phyloP scores from a whole-genome alignment of 2,329 filamentous ascomycete species.

The Fusarium secorum region DNA sequence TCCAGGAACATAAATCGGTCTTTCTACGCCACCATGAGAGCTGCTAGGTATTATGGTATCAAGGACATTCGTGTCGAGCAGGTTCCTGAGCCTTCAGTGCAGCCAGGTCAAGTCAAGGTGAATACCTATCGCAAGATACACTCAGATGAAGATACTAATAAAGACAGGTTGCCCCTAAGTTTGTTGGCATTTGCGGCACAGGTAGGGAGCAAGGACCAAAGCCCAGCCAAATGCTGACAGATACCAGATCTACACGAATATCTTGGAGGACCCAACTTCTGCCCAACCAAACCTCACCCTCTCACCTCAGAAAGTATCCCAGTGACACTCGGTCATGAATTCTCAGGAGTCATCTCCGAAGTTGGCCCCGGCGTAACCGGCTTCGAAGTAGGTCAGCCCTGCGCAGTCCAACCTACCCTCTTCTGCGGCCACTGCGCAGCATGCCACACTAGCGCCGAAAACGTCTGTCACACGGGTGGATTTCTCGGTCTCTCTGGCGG shows the following conservation, averaged over 20 bases:
- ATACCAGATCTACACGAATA: constrained; percentile 43
- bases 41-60: constrained; percentile 62
- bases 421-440: constrained; percentile 64
- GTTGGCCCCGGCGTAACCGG: constrained; percentile 59
- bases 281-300: constrained; percentile 62
- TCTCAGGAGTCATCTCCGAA: constrained; percentile 66
- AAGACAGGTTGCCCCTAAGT: constrained; percentile 41
- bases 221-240: background rate
- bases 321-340: constrained; percentile 71
- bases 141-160: background rate
- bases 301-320: constrained; percentile 65
- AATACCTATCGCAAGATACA: fast-evolving
- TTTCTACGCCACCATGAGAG: constrained; percentile 59
- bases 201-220: background rate
- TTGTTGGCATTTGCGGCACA: constrained; percentile 60
- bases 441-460: constrained; percentile 61
- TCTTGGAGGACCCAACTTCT: constrained; percentile 46
- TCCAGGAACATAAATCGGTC: background rate
- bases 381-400: constrained; percentile 62
- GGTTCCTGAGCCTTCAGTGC: constrained; percentile 56
- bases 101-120: constrained; percentile 57
- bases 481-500: constrained; percentile 50
- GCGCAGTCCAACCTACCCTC: constrained; percentile 67
- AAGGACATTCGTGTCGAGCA: constrained; percentile 63
- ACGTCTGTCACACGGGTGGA: constrained; percentile 61